Evolutionary conservation across 352 stramenopile genomes (phyloP), one percentile per base, ranked within the genome.

Genomic region (Plasmopara muralis): DNA sequence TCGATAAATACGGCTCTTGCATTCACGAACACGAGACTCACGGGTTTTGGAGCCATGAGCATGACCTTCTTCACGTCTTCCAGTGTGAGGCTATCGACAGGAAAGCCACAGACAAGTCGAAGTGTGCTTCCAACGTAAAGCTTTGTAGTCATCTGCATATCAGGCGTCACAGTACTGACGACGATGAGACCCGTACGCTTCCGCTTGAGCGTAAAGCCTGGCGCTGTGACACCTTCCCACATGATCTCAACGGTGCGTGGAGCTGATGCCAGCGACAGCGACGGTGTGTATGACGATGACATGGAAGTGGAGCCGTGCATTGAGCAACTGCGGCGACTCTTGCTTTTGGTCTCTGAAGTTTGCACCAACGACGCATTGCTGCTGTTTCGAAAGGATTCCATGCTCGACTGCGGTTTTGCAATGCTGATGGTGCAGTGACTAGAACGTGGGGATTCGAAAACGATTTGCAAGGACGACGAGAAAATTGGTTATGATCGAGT

Each of bases 1-100:
- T 39, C 25, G n/a, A 76, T 51, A 20, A 77, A 41, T 37, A 80
- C 60, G 25, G 78, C 62, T 34, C 80, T 71, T 33, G 65, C 57
- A 56, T 83, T 84, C n/a, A 87, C 49, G 55, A 90, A 90, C 47
- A 90, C 77, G 43, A 90, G 72, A 43, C 77, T 87, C 61, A 90
- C 74, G 30, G 79, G 79, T 55, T 88, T 87, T 28, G 77, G 75
- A 5, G 77, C 77, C 51, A 68, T 50, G 13, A 87, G 64, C 74
- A 90, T 87, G 43, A 90, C 66, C 55, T 87, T 86, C 63, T 90
- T 90, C 14, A 90, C 73, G 47, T 86, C 79, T 34, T 63, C 52
- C 8, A 87, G 65, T 40, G 74, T 88, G 38, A 90, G 65, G 14
- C 78, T 73, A 57, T 77, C 68, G 12, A 90, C 74, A 2, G 79